phyloP scores from a whole-genome alignment of 192 early-diverging fungal genomes.

The Coemansia sp. region DNA sequence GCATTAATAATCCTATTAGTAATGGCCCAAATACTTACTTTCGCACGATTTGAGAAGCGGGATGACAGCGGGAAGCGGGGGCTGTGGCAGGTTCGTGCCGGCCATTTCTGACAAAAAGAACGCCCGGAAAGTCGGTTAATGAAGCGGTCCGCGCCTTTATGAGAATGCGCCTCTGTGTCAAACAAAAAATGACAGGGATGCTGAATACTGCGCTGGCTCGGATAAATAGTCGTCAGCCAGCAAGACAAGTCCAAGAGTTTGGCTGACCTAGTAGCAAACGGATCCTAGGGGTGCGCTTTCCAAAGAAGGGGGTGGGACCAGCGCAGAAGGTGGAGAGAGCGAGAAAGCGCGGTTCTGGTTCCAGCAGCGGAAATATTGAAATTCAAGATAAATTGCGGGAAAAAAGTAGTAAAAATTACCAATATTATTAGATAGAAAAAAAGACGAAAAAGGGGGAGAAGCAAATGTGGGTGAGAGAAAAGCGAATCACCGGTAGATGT shows the following conservation, averaged over 20 bases:
- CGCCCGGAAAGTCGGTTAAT: not conserved
- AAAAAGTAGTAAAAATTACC: not conserved
- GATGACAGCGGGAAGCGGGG: constrained; percentile 23
- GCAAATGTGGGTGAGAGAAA: not conserved
- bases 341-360: not conserved
- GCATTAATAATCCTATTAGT: not conserved
- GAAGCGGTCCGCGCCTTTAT: not conserved
- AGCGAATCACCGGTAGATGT: not conserved
- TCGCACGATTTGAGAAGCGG: constrained; percentile 57
- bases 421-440: not conserved
- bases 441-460: not conserved
- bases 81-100: constrained; percentile 14
- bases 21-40: constrained; percentile 29
- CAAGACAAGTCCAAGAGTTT: no score
- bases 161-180: not conserved
- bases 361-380: not conserved
- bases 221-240: not conserved
- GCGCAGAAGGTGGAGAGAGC: not conserved
- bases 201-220: not conserved
- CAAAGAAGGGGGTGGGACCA: not conserved
- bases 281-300: not conserved
- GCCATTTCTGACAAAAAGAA: constrained; percentile 18
- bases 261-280: not conserved
- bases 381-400: not conserved
- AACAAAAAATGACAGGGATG: not conserved